Base-by-base conservation (phyloP, 495 filamentous ascomycete genomes). In the Penicillium macrosclerotiorum region DNA sequence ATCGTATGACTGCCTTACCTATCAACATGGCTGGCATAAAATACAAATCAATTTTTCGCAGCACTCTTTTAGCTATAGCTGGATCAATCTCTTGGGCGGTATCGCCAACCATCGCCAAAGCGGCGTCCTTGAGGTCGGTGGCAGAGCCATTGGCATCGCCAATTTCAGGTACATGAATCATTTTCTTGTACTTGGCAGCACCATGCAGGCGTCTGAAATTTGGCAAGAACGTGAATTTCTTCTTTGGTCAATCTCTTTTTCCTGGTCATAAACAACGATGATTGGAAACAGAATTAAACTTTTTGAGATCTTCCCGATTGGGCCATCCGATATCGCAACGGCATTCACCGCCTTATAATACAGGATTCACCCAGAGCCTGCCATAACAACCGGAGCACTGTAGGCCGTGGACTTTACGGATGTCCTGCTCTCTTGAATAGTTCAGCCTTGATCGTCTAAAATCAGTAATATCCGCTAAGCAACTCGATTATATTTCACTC, bases 11-110 rank as follows among this genome's bases (percentile, higher is more conserved):
- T 8, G 29, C 45, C 54, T 22, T 66, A 69, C 82, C 85, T 44
- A 88, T 67, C 23, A 83, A 65, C 83, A 89, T 88, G 3, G 77
- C 76, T 0, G 86, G 85, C 33, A 90, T 85, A 26, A 90, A 67
- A 48, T 83, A 83, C 42, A 67, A 51, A 60, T 89, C 85, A 33
- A 88, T 88, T 68, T 88, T 89, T n/a, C 77, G 65, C 40, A 84
- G 51, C 13, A 83, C 83, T n/a, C 79, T 66, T 18, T 60, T 69
- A 13, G 73, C 76, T 0, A 80, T 57, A 0, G 51, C 64, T 1
- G 75, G 74, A 54, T 84, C 79, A 27, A 85, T 70, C 4, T 62
- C 65, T 36, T 67, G 59, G 0, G 75, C 71, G 45, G 75, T 62
- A 31, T 81, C 75, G 38, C 78, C 70, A 12, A 80, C 74, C 9